Evolutionary conservation across 352 stramenopile species (phyloP).

Genomic region (Thraustotheca clavata): DNA sequence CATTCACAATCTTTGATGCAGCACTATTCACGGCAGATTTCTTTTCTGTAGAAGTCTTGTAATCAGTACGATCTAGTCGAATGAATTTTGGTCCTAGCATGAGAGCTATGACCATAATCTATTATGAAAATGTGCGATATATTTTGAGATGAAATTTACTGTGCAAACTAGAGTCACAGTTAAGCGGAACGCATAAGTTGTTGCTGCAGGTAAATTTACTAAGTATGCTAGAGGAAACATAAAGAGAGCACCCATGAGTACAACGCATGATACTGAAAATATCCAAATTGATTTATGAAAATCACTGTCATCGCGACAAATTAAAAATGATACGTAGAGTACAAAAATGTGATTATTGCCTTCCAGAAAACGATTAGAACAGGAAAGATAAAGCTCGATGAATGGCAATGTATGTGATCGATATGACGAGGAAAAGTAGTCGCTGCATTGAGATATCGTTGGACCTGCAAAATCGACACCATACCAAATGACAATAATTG

Average conservation of each 20-base stretch:
- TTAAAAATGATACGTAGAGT: slow-evolving; percentile 47
- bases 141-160: background rate
- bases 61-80: background rate
- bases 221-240: slow-evolving; percentile 7
- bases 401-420: slow-evolving; percentile 29
- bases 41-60: background rate
- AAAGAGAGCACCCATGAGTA: slow-evolving; percentile 29
- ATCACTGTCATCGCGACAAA: slow-evolving; percentile 48
- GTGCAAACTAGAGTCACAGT: slow-evolving; percentile 28
- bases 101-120: background rate
- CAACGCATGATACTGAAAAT: slow-evolving; percentile 36
- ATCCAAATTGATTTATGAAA: slow-evolving; percentile 67
- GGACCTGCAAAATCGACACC: slow-evolving; percentile 29
- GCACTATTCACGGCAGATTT: too few relatives aligned
- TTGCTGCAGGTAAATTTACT: background rate
- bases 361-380: slow-evolving; percentile 54
- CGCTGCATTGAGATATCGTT: slow-evolving; percentile 7
- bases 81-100: slow-evolving; percentile 12
- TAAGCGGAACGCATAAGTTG: background rate
- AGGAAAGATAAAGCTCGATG: slow-evolving; percentile 43
- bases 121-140: background rate
- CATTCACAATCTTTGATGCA: too few relatives aligned
- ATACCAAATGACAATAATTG: slow-evolving; percentile 36
- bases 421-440: slow-evolving; percentile 28
- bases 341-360: slow-evolving; percentile 32